Conservation (phyloP, 495 filamentous ascomycete species). For the Xylaria bambusicola region DNA sequence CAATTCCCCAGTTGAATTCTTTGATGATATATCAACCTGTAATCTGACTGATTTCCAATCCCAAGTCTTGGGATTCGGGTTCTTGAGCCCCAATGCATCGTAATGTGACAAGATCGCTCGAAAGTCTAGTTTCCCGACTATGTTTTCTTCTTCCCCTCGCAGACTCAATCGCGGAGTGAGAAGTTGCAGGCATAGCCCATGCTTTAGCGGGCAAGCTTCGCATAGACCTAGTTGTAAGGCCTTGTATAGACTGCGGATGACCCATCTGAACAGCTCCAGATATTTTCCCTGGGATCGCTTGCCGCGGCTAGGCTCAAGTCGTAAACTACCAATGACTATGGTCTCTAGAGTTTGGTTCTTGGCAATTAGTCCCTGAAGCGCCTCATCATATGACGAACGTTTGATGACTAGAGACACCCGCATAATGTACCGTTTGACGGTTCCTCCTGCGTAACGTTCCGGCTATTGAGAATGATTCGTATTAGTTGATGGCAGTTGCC, state of each 20-base stretch:
- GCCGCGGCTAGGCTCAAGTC: not conserved
- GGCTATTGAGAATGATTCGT: not conserved
- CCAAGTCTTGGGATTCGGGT: not conserved
- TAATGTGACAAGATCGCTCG: not conserved
- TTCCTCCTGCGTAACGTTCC: not conserved
- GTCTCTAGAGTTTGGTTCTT: not conserved
- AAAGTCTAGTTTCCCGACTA: not conserved
- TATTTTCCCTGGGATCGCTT: not conserved
- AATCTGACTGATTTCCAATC: not conserved
- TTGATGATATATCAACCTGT: not conserved
- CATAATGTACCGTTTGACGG: not conserved
- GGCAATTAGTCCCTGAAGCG: not conserved
- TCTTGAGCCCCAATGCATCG: not conserved
- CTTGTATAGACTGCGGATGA: not conserved
- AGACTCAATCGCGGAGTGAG: not conserved
- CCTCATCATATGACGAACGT: not conserved
- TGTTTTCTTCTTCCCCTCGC: not conserved
- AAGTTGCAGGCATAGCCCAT: not conserved
- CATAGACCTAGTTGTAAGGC: not conserved
- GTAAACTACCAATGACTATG: not conserved
- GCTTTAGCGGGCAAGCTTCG: not conserved
- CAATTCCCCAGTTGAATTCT: not conserved
- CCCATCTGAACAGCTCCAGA: not conserved
- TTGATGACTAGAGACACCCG: not conserved
- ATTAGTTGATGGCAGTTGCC: not conserved